Percentiles rank a stretch among this genome's conserved stretches.
Conservation (phyloP, 805 yeast genomes). For the Kodamaea kakaduensis region DNA sequence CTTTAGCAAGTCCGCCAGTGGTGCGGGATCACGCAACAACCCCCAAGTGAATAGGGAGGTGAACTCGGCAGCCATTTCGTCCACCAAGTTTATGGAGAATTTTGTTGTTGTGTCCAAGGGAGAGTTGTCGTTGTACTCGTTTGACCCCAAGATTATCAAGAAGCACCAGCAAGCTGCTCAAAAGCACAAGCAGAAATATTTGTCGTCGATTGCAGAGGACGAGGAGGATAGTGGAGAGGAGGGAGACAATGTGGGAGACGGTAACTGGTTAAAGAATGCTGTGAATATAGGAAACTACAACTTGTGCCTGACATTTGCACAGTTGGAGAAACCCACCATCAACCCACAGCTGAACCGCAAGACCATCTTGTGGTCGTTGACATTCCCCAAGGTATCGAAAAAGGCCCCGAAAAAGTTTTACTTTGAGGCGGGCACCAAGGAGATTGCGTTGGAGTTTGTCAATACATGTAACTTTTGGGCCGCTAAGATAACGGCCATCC, state of each 20-base stretch:
- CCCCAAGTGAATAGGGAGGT: not conserved
- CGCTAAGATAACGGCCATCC: constrained; percentile 76
- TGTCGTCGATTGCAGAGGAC: constrained; percentile 10
- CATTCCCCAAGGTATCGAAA: constrained; percentile 45
- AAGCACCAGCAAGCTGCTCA: constrained; percentile 34
- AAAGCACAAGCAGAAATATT: constrained; percentile 20
- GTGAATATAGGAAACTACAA: constrained; percentile 50
- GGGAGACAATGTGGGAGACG: constrained; percentile 46
- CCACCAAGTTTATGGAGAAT: constrained; percentile 37
- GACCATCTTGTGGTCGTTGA: constrained; percentile 46
- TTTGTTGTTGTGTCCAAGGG: constrained; percentile 70
- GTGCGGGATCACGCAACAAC: not conserved
- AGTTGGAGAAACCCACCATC: constrained; percentile 23
- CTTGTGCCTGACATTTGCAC: constrained; percentile 50
- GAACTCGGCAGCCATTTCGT: constrained; percentile 12
- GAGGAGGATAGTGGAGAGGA: constrained; percentile 21
- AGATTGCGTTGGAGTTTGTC: constrained; percentile 65
- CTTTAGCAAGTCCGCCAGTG: constrained; percentile 16
- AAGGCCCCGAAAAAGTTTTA: constrained; percentile 41
- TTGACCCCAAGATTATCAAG: constrained; percentile 42
- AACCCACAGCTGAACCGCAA: constrained; percentile 12
- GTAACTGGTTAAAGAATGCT: constrained; percentile 67
- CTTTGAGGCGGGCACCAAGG: constrained; percentile 63
- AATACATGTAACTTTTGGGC: constrained; percentile 90
- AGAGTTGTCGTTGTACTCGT: constrained; percentile 55